Percentiles rank a stretch among this genome's conserved stretches.
Evolutionary conservation across 768 basidiomycete species (phyloP).

Genomic region (Mycena venus): DNA sequence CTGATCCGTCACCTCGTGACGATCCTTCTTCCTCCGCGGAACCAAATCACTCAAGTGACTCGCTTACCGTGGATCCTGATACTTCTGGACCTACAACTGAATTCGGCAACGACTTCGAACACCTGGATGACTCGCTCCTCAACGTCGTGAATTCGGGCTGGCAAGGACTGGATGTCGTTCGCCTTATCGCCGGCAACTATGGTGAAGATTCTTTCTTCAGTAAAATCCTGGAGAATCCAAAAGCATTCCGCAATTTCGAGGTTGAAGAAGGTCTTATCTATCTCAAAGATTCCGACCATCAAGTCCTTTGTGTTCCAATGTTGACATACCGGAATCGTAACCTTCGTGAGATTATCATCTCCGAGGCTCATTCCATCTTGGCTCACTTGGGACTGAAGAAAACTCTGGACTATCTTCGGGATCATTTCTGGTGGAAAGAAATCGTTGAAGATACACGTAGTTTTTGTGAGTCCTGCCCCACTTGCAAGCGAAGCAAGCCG

Average conservation of each 20-base stretch:
- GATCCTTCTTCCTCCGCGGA: too few relatives aligned
- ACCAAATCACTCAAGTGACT: too few relatives aligned
- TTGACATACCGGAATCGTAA: neutral
- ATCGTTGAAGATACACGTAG: conserved; percentile 18
- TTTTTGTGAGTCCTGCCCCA: conserved; percentile 28
- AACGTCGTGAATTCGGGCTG: conserved; percentile 17
- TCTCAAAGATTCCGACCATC: conserved; percentile 13
- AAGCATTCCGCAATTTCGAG: conserved; percentile 34
- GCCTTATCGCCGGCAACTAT: conserved; percentile 1
- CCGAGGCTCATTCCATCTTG: conserved; percentile 40
- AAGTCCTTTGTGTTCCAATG: conserved; percentile 35
- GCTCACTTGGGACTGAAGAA: conserved; percentile 43
- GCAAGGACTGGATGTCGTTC: conserved; percentile 8
- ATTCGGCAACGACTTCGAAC: too few relatives aligned
- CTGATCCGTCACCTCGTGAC: too few relatives aligned
- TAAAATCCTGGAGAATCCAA: conserved; percentile 15
- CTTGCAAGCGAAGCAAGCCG: too few relatives aligned
- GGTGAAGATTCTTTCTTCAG: too few relatives aligned
- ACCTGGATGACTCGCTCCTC: conserved; percentile 16
- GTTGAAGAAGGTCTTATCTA: conserved; percentile 28
- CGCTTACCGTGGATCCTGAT: too few relatives aligned
- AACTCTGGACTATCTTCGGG: conserved; percentile 35
- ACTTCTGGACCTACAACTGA: too few relatives aligned
- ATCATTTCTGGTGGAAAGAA: conserved; percentile 28
- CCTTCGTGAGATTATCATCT: conserved; percentile 37